phyloP scores from a whole-genome alignment of 192 early-diverging fungal genomes.

The Backusella tarrabulga region DNA sequence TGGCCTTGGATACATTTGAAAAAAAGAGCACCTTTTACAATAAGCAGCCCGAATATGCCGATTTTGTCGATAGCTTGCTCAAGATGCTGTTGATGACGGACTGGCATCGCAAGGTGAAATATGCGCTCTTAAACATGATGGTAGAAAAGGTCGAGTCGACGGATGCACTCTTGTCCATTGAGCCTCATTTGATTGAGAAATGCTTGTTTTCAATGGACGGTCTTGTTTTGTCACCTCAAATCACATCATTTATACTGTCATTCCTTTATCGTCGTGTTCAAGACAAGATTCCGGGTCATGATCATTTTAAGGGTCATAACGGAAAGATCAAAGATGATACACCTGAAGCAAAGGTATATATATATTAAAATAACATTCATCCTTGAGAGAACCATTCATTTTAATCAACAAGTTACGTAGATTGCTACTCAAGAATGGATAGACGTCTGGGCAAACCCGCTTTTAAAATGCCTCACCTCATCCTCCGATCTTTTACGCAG shows the following conservation, averaged over 20 bases:
- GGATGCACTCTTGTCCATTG: conserved; percentile 49
- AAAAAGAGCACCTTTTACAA: conserved; percentile 26
- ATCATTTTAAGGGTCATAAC: conserved; percentile 18
- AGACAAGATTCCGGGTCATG: conserved; percentile 26
- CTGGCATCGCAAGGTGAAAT: conserved; percentile 79
- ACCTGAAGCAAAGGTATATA: conserved; percentile 15
- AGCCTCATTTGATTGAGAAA: conserved; percentile 60
- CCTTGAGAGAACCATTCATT: no score
- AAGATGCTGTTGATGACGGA: conserved; percentile 71
- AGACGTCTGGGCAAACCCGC: conserved; percentile 56
- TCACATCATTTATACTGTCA: conserved; percentile 40
- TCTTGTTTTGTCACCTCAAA: conserved; percentile 50
- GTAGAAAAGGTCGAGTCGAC: conserved; percentile 50
- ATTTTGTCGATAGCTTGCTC: conserved; percentile 60
- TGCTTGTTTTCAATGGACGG: conserved; percentile 62
- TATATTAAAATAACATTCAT: background rate
- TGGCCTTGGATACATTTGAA: conserved; percentile 63
- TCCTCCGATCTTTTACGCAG: conserved; percentile 51
- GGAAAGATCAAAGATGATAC: background rate
- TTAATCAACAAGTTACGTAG: no score
- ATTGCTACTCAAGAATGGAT: conserved; percentile 38
- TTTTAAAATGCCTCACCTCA: conserved; percentile 52
- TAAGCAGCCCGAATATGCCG: conserved; percentile 26
- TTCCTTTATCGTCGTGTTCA: conserved; percentile 37
- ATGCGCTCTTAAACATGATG: conserved; percentile 71